These are phyloP conservation scores for Saururus chinensis DNA, from an alignment of 164 flowering plant genomes.

Conservation along the genomic window DNA sequence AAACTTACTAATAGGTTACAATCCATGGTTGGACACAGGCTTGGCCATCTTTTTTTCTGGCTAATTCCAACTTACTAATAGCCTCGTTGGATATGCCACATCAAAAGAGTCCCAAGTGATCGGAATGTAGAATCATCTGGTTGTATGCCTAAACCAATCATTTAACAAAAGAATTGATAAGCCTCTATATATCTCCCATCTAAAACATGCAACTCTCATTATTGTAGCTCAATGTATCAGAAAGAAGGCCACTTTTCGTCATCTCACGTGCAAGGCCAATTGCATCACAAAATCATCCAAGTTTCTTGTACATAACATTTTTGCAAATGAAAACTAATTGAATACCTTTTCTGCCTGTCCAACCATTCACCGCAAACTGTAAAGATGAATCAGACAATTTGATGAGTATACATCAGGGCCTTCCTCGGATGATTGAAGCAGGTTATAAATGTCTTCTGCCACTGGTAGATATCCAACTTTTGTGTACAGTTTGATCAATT, in stretches of 20 bases:
- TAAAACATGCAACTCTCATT: conserved; percentile 54
- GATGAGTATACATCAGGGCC: conserved; percentile 67
- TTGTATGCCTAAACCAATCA: conserved; percentile 39
- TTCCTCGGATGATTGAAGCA: conserved; percentile 34
- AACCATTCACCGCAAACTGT: conserved; percentile 60
- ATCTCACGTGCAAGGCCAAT: conserved; percentile 46
- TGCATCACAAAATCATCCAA: conserved; percentile 55
- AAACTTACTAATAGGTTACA: conserved; percentile 15
- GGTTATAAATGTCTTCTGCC: conserved; percentile 56
- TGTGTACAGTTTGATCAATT: conserved; percentile 79
- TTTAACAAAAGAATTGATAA: conserved; percentile 47
- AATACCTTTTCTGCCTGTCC: conserved; percentile 64
- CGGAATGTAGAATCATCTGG: conserved; percentile 82
- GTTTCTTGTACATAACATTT: conserved; percentile 84
- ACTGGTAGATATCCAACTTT: conserved; percentile 75
- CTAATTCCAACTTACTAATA: conserved; percentile 43
- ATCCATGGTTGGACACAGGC: conserved; percentile 53
- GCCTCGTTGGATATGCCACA: conserved; percentile 59
- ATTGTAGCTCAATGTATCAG: conserved; percentile 63
- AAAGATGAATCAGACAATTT: conserved; percentile 89
- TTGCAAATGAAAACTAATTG: conserved; percentile 82
- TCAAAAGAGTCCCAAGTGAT: conserved; percentile 48
- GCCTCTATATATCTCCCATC: conserved; percentile 69
- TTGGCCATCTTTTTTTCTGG: conserved; percentile 36
- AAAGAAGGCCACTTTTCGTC: conserved; percentile 54